Conservation (phyloP, 129 eudicot genomes). For the Escallonia herrerae region DNA sequence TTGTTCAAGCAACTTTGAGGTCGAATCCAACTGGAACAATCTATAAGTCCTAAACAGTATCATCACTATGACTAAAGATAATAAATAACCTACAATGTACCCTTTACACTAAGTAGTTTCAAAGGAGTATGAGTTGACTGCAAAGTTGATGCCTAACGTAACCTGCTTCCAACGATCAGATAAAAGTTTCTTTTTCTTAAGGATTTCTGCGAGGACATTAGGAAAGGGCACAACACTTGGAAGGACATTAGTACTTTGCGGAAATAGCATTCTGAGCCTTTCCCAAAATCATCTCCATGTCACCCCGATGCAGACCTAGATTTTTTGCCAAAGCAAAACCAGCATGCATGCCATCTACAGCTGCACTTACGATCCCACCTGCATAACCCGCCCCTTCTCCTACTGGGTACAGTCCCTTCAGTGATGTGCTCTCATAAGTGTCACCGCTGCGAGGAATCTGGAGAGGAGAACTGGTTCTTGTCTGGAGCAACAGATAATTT, state of each 20-base stretch:
- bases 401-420: constrained; percentile 81
- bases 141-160: too few relatives aligned
- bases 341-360: constrained; percentile 94
- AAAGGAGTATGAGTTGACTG: too few relatives aligned
- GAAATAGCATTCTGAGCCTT: constrained; percentile 51
- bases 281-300: constrained; percentile 54
- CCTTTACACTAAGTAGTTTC: too few relatives aligned
- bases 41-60: too few relatives aligned
- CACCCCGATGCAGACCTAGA: constrained; percentile 48
- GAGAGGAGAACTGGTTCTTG: constrained; percentile 93
- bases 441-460: constrained; percentile 58
- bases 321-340: constrained; percentile 89
- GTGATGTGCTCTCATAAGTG: constrained; percentile 68
- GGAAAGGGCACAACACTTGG: neutral
- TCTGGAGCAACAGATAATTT: constrained; percentile 32
- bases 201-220: neutral
- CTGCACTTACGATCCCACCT: constrained; percentile 97
- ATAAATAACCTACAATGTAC: too few relatives aligned
- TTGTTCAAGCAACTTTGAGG: too few relatives aligned
- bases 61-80: too few relatives aligned
- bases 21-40: too few relatives aligned
- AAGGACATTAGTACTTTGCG: constrained; percentile 37
- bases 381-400: constrained; percentile 99
- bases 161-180: too few relatives aligned
- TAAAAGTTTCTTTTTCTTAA: neutral